Base-by-base conservation (phyloP, 768 basidiomycete genomes). In the Suillus decipiens region DNA sequence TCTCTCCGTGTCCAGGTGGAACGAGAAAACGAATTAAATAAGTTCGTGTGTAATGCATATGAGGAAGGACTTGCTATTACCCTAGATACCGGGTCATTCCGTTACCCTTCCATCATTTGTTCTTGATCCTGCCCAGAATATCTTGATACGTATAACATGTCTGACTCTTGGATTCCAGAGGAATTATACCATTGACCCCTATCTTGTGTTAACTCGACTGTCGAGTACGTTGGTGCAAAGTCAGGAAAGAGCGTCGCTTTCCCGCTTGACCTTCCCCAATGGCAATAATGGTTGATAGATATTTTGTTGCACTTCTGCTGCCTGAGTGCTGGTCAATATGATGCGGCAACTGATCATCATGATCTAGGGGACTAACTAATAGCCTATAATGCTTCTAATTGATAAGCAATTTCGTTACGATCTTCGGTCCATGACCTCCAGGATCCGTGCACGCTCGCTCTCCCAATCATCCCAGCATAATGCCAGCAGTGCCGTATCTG, bases 391-490 rank as follows among this genome's bases (percentile, higher is more conserved):
- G 28, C 50, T 31, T 33, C 31, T 33, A 19, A 17, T 31, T 19
- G 19, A 33, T 1, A 53, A 12, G 19, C 10, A 22, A 14, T 54
- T 36, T 31, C 28, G 15, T 50, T 7, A 54, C n/a, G 34, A 54
- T 22, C n/a, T 36, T 34, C 53, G 19, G 19, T 61, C 45, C 66
- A 68, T 66, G 7, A 65, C 62, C 11, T 24, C 45, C 37, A 63
- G 14, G 45, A 64, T 59, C 15, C 42, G 53, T 28, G 62, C 63
- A 45, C 61, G 45, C 17, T 65, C 67, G 34, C 56, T 60, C 61
- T 67, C 66, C 73, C 70, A 71, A 42, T 74, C 71, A 54, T 82
- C 80, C 81, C 80, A 81, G 67, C 79, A 80, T 19, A 81, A 58
- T 1, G 80, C 73, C 50, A 83, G 62, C 28, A 80, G 5, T 0